These are phyloP conservation scores for Glaciozyma martinii DNA, from an alignment of 768 basidiomycete species.

Conservation along the genomic window DNA sequence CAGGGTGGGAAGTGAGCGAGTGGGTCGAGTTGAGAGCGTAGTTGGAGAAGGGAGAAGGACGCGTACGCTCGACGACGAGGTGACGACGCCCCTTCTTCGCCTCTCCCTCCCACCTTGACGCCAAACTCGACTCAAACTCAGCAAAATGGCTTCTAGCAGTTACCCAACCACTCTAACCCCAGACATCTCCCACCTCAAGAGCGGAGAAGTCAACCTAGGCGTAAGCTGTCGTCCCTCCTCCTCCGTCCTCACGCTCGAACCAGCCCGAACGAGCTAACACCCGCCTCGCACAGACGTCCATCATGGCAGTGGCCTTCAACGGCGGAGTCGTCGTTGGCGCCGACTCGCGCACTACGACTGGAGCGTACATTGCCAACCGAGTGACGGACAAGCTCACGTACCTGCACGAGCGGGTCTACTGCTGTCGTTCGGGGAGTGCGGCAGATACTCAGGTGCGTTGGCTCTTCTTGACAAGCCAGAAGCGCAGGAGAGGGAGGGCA, in stretches of 20 bases:
- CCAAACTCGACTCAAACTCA: no score
- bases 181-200: background rate
- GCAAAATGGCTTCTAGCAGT: no score
- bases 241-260: background rate
- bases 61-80: no score
- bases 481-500: background rate
- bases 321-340: conserved; percentile 93
- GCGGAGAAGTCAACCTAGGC: background rate
- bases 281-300: conserved; percentile 63
- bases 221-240: background rate
- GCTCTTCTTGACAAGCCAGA: background rate
- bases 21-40: no score
- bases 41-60: no score
- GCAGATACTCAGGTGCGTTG: conserved; percentile 74
- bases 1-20: no score
- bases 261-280: no score
- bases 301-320: conserved; percentile 97
- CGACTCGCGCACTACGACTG: conserved; percentile 93
- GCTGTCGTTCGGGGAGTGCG: conserved; percentile 91
- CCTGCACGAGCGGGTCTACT: conserved; percentile 96
- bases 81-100: no score
- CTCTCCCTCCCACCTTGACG: no score
- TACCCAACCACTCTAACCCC: background rate
- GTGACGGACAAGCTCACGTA: conserved; percentile 84
- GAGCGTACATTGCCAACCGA: conserved; percentile 94